Conservation (phyloP, 1,284 basidiomycete species). For the Puccinia hordei region DNA sequence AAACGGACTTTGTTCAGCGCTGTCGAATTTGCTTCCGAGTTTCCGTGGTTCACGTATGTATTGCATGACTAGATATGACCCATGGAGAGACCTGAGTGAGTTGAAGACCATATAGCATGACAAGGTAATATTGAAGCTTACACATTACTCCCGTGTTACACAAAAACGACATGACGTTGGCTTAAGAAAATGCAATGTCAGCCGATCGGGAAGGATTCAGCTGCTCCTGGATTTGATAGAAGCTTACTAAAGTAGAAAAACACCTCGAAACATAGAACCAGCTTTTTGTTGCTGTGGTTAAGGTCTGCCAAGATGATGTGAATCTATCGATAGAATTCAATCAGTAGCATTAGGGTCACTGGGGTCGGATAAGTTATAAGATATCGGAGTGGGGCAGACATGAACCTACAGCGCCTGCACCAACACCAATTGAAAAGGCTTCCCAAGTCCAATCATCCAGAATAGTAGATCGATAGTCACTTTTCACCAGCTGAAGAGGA, state of each 20-base stretch:
- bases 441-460: conserved; percentile 36
- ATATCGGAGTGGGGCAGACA: neutral
- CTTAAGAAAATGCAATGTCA: conserved; percentile 5
- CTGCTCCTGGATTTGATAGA: neutral
- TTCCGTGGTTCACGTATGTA: conserved; percentile 22
- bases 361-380: neutral
- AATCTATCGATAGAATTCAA: neutral
- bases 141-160: conserved; percentile 32
- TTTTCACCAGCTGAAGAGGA: conserved; percentile 18
- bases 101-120: neutral
- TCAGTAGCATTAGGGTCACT: neutral
- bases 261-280: conserved; percentile 21
- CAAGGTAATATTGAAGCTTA: conserved; percentile 18
- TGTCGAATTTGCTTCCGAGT: conserved; percentile 7
- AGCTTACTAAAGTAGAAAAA: conserved; percentile 42
- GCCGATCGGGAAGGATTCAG: neutral
- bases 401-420: conserved; percentile 20
- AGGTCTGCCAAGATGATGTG: conserved; percentile 33
- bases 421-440: conserved; percentile 30
- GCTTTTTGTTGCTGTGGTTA: conserved; percentile 3
- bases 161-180: conserved; percentile 31
- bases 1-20: conserved; percentile 13
- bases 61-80: conserved; percentile 18
- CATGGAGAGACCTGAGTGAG: neutral
- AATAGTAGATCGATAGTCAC: conserved; percentile 9